Evolutionary conservation across 176 grass and related monocot genomes (phyloP).

Genomic region (Avena atlantica): DNA sequence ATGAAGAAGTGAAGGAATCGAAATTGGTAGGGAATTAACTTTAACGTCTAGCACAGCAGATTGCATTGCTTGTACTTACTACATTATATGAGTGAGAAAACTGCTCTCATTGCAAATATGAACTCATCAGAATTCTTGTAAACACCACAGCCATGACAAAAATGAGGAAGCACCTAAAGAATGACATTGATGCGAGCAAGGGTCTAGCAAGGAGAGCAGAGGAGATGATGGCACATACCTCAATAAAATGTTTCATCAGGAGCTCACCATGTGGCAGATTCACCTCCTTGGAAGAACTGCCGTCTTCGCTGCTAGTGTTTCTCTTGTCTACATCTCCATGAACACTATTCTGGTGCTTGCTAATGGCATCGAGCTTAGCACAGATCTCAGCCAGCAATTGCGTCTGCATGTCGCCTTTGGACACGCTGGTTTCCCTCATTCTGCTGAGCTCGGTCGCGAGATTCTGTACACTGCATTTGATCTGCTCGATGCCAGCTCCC

Average conservation of each 20-base stretch:
- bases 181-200: slow-evolving; percentile 42
- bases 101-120: not conserved
- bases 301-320: slow-evolving; percentile 18
- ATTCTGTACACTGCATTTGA: slow-evolving; percentile 37
- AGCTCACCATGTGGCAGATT: slow-evolving; percentile 26
- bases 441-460: slow-evolving; percentile 42
- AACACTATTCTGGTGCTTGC: not conserved
- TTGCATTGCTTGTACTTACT: slow-evolving; percentile 2
- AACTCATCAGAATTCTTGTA: slow-evolving; percentile 26
- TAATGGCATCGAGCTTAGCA: slow-evolving; percentile 29
- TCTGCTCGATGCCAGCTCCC: slow-evolving; percentile 44
- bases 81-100: not conserved
- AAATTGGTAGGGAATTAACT: not conserved
- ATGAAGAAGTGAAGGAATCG: not conserved
- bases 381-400: slow-evolving; percentile 27
- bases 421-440: slow-evolving; percentile 25
- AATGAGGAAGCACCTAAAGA: slow-evolving; percentile 43
- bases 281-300: slow-evolving; percentile 33
- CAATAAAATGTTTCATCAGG: slow-evolving; percentile 55
- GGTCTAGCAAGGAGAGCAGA: slow-evolving; percentile 33
- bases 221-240: slow-evolving; percentile 45
- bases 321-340: slow-evolving; percentile 17
- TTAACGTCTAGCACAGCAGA: not conserved
- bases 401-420: slow-evolving; percentile 21
- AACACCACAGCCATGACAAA: slow-evolving; percentile 26